Evolutionary conservation across 2,329 filamentous ascomycete genomes (phyloP), one percentile per base, ranked within the genome.

Genomic region (Calonectria honghensis): DNA sequence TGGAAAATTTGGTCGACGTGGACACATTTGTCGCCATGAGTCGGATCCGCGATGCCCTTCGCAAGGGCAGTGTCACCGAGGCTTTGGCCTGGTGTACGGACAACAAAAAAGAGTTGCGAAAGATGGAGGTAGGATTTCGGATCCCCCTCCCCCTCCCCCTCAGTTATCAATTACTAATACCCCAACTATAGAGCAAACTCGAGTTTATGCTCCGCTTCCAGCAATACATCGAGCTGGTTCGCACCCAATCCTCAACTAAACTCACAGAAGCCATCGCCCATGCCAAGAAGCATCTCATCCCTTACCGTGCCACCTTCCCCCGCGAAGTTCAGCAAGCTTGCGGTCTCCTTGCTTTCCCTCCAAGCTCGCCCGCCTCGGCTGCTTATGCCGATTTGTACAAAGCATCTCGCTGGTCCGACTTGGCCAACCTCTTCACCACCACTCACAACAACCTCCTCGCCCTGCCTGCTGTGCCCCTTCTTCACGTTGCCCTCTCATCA

Each of bases 201-300:
- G 97, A 99, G 85, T 98, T 98, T 82, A 95, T 98, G 89, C 90
- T 99, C 54, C 93, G 97, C 16, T 90, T 97, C 80, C 97, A 99
- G 84, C 96, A 98, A 84, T 98, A 96, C 84, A 96, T 98, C 80
- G 97, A 98, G 85, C 89, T 98, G 75, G 92, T 98, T 73, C 90
- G 96, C 74, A 91, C 89, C 50, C 91, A 91, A 69, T 89, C 93
- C 6, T 88, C 90, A 31, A 83, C 86, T 9, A 95, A 94, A 81
- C 88, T 94, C 57, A 85, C 92, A 63, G 96, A 98, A 76, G 96
- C 96, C 16, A 94, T 96, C 75, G 84, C 89, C 31, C 95, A 98
- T 86, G 96, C 96, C 32, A 94, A 93, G 82, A 98, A 95, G 84
- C 94, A 95, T 84, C 90, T 99, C 35, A 89, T 92, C 20, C 91